Conservation (phyloP, 2,329 filamentous ascomycete genomes). For the Spiromastix sp. region DNA sequence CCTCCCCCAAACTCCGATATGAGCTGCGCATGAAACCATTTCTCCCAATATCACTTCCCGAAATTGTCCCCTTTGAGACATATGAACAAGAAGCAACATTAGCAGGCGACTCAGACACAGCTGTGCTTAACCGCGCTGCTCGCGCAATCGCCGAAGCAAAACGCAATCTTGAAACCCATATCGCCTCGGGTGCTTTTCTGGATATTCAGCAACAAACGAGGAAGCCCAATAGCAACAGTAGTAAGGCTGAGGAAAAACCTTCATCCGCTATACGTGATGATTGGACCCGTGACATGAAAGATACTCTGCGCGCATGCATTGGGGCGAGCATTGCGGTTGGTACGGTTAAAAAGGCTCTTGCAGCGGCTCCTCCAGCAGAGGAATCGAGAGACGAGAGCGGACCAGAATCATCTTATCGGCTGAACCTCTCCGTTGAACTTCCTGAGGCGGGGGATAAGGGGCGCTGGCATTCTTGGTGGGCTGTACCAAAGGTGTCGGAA, state of each 20-base stretch:
- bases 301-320: constrained; percentile 59
- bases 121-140: constrained; percentile 30
- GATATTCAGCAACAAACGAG: constrained; percentile 2
- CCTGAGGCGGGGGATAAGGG: constrained; percentile 28
- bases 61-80: constrained; percentile 54
- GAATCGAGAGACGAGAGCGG: not conserved
- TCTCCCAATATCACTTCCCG: constrained; percentile 54
- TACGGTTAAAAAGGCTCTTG: constrained; percentile 47
- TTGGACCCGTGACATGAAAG: constrained; percentile 52
- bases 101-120: constrained; percentile 32
- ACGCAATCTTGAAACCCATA: constrained; percentile 33
- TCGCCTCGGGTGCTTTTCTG: constrained; percentile 28
- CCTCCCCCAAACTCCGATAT: constrained; percentile 58
- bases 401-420: too few relatives aligned
- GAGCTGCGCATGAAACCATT: constrained; percentile 85
- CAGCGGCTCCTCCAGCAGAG: constrained; percentile 14
- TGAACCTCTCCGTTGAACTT: constrained; percentile 26
- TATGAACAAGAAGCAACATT: constrained; percentile 40
- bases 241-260: constrained; percentile 37
- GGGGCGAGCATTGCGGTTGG: constrained; percentile 56
- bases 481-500: constrained; percentile 29
- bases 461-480: constrained; percentile 38
- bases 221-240: constrained; percentile 4
- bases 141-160: constrained; percentile 30
- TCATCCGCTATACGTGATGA: constrained; percentile 50